Conservation (phyloP, 2,329 filamentous ascomycete genomes). For the Onygenales sp. region DNA sequence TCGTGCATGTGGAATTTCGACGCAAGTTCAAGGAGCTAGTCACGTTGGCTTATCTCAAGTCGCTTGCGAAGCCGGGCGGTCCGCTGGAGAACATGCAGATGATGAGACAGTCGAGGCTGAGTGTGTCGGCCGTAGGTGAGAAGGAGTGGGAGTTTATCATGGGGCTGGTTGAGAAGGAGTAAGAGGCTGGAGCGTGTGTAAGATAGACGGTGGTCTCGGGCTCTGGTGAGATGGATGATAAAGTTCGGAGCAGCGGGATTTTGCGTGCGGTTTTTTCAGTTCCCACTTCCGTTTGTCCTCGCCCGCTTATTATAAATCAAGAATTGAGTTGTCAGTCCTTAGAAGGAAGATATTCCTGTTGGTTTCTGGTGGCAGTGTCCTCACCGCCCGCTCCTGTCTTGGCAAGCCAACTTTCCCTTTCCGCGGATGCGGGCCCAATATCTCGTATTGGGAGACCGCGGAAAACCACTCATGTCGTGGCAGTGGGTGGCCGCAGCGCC, state of each 20-base stretch:
- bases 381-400: no score
- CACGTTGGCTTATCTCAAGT: constrained; percentile 61
- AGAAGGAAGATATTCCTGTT: no score
- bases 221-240: no score
- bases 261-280: no score
- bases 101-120: constrained; percentile 71
- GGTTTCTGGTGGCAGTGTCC: no score
- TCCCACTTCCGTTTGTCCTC: no score
- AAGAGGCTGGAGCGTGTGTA: constrained; percentile 4
- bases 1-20: constrained; percentile 81
- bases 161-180: constrained; percentile 27
- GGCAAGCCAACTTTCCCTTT: no score
- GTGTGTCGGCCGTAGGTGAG: constrained; percentile 51
- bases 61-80: constrained; percentile 46
- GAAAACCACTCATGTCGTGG: background rate
- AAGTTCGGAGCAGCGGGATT: no score
- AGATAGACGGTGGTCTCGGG: no score
- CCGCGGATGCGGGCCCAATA: no score
- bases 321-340: no score
- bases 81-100: constrained; percentile 69
- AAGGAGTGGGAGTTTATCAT: constrained; percentile 42
- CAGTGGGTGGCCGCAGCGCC: constrained; percentile 46
- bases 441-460: background rate
- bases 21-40: constrained; percentile 69
- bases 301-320: no score